These are phyloP conservation scores for Pseudonitzschia delicatissima DNA, from an alignment of 108 stramenopile genomes.

Conservation along the genomic window DNA sequence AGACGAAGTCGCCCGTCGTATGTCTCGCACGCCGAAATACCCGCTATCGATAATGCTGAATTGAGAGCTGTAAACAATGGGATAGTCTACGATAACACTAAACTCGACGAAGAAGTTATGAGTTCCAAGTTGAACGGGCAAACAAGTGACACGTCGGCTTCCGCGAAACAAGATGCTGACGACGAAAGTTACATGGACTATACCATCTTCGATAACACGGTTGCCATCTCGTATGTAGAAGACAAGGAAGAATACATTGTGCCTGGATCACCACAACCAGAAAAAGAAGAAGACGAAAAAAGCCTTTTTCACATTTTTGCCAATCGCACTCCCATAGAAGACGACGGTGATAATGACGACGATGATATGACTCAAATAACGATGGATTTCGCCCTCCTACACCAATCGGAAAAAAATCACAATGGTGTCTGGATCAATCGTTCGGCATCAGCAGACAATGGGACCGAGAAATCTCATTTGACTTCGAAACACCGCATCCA, in stretches of 20 bases:
- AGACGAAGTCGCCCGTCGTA: background rate
- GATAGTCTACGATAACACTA: background rate
- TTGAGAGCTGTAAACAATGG: background rate
- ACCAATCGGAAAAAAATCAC: background rate
- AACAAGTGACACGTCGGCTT: background rate
- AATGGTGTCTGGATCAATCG: background rate
- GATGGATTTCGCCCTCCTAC: constrained; percentile 13
- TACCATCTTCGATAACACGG: background rate
- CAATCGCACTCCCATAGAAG: background rate
- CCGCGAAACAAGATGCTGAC: background rate
- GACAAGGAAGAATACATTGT: background rate
- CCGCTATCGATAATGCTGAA: background rate
- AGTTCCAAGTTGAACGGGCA: background rate
- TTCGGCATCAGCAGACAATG: too few relatives aligned
- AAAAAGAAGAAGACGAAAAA: background rate
- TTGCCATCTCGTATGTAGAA: background rate
- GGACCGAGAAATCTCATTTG: background rate
- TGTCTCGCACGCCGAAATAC: background rate
- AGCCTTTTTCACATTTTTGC: background rate
- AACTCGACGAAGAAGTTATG: background rate
- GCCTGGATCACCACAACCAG: background rate
- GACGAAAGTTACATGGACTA: background rate
- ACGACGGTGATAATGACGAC: constrained; percentile 29
- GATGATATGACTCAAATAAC: constrained; percentile 36
- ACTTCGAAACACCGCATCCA: constrained; percentile 4